Percentiles rank a stretch among this genome's conserved stretches.
These are phyloP conservation scores for Aurantiochytrium sp. DNA, from an alignment of 108 stramenopile genomes.

Conservation along the genomic window DNA sequence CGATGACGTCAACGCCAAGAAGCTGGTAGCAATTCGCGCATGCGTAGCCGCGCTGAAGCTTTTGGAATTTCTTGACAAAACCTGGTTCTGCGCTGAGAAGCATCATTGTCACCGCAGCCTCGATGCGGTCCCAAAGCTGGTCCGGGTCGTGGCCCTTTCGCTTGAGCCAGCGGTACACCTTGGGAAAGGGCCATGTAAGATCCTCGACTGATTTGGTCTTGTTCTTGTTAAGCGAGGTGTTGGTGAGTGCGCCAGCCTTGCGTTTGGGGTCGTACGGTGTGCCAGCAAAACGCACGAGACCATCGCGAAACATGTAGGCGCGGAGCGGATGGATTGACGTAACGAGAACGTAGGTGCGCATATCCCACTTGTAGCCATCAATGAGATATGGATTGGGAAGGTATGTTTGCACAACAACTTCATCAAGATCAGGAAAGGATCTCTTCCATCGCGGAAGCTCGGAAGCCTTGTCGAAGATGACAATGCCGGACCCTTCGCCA, in stretches of 20 bases:
- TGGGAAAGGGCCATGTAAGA: neutral
- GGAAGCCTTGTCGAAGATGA: neutral
- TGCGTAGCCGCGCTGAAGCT: neutral
- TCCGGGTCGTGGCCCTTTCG: neutral
- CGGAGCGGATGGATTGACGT: conserved; percentile 25
- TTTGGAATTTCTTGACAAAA: neutral
- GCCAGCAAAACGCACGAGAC: conserved; percentile 21
- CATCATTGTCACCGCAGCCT: neutral
- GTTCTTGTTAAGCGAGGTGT: neutral
- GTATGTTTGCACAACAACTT: conserved; percentile 55
- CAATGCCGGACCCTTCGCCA: neutral
- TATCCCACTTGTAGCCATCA: conserved; percentile 25
- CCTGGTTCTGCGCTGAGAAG: neutral
- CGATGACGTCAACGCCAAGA: conserved; percentile 2
- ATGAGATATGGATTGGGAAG: conserved; percentile 36
- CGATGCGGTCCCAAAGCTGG: neutral
- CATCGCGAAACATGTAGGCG: conserved; percentile 25
- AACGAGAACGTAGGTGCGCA: conserved; percentile 25
- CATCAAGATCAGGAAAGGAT: neutral
- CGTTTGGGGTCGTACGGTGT: neutral
- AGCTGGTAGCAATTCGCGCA: conserved; percentile 12
- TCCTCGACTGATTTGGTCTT: neutral
- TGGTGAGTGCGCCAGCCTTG: neutral
- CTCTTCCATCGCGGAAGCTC: neutral
- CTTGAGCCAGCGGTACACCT: conserved; percentile 5